These are phyloP conservation scores for Rhodotorula sp. DNA, from an alignment of 1,284 basidiomycete species.

Conservation along the genomic window DNA sequence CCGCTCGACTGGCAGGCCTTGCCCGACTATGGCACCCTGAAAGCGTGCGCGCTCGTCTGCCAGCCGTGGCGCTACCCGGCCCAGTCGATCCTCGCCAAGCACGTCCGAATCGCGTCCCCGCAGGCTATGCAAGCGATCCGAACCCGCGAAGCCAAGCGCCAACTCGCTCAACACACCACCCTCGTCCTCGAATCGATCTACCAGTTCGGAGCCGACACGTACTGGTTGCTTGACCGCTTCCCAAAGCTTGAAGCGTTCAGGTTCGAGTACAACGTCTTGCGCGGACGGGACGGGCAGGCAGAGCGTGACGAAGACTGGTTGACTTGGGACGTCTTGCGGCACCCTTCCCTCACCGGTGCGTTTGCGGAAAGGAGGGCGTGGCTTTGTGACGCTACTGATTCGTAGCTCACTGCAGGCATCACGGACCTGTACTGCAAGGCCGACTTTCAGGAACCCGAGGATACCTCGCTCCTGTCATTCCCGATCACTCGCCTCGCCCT, in stretches of 20 bases:
- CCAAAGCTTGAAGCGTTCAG: conserved; percentile 14
- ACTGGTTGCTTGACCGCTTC: conserved; percentile 30
- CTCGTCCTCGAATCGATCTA: conserved; percentile 15
- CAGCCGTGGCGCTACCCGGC: conserved; percentile 17
- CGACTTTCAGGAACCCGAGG: conserved; percentile 23
- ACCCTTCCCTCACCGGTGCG: conserved; percentile 22
- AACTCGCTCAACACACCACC: conserved; percentile 16
- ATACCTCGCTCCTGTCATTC: conserved; percentile 13
- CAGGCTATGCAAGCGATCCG: conserved; percentile 21
- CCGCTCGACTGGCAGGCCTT: conserved; percentile 10
- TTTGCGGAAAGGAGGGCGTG: not conserved
- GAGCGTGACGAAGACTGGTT: conserved; percentile 32
- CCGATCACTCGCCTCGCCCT: conserved; percentile 20
- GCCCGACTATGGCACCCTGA: conserved; percentile 24
- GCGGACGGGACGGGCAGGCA: conserved; percentile 22
- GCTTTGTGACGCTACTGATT: not conserved
- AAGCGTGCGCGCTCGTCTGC: conserved; percentile 16
- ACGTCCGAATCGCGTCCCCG: conserved; percentile 16
- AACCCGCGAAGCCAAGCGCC: conserved; percentile 17
- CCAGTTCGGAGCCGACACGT: conserved; percentile 23
- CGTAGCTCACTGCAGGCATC: conserved; percentile 4
- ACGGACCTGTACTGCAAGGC: conserved; percentile 21
- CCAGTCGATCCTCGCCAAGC: conserved; percentile 16
- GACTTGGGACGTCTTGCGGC: conserved; percentile 27
- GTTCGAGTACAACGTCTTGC: conserved; percentile 16